Conservation (phyloP, 495 filamentous ascomycete genomes). For the Daldinia concentrica region DNA sequence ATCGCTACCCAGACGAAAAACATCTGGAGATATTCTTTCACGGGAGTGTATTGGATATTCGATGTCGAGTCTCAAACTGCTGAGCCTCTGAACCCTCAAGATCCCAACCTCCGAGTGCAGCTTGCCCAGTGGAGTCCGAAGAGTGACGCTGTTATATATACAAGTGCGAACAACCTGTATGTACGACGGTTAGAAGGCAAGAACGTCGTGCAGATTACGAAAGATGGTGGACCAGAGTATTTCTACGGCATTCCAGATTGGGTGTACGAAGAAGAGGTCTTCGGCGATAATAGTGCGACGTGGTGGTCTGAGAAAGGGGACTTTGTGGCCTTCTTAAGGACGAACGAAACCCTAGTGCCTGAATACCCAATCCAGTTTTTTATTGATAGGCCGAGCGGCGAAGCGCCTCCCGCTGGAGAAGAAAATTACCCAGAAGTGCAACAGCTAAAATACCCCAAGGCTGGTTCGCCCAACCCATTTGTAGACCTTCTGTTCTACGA, state of each 20-base stretch:
- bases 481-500: slow-evolving; percentile 92
- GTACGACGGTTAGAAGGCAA: slow-evolving; percentile 69
- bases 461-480: slow-evolving; percentile 90
- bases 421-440: slow-evolving; percentile 91
- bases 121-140: slow-evolving; percentile 90
- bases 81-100: slow-evolving; percentile 77
- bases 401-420: slow-evolving; percentile 72
- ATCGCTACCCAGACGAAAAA: slow-evolving; percentile 72
- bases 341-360: slow-evolving; percentile 90
- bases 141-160: slow-evolving; percentile 86
- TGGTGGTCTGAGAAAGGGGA: slow-evolving; percentile 95
- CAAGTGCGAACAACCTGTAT: slow-evolving; percentile 87
- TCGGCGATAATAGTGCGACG: slow-evolving; percentile 79
- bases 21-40: slow-evolving; percentile 92
- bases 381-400: slow-evolving; percentile 84
- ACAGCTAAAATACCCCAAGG: slow-evolving; percentile 96
- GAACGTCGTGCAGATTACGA: slow-evolving; percentile 77
- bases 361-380: slow-evolving; percentile 97
- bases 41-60: slow-evolving; percentile 89
- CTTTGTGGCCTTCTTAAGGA: slow-evolving; percentile 88
- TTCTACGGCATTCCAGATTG: slow-evolving; percentile 99
- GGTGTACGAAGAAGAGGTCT: slow-evolving; percentile 99
- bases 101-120: slow-evolving; percentile 75
- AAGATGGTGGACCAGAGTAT: slow-evolving; percentile 82
- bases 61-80: slow-evolving; percentile 85